phyloP scores from a whole-genome alignment of 805 yeast genomes.

The Cyberlindnera suaveolens region DNA sequence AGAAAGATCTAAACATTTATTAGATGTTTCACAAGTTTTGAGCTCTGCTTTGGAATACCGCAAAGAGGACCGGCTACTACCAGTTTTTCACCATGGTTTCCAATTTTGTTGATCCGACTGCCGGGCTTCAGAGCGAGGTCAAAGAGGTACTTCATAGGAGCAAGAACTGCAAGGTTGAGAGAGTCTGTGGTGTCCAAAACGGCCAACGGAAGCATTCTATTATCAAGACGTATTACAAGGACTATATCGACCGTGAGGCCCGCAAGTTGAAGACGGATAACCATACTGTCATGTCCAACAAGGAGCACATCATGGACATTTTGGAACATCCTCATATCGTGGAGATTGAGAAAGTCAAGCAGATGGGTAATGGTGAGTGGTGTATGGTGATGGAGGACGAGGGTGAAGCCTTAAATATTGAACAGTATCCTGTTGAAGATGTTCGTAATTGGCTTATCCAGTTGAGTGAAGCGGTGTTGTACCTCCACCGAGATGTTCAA shows the following conservation, averaged over 20 bases:
- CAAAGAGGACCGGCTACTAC: too few relatives aligned
- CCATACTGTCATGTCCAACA: not conserved
- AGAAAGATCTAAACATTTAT: too few relatives aligned
- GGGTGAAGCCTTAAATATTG: slow-evolving; percentile 1
- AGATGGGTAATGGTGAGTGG: not conserved
- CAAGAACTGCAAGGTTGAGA: too few relatives aligned
- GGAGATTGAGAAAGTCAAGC: not conserved
- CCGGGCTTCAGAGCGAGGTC: too few relatives aligned
- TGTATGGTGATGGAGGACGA: slow-evolving; percentile 8
- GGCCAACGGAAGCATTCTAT: not conserved
- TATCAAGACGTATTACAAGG: not conserved
- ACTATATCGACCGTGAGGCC: not conserved
- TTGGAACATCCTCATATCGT: not conserved
- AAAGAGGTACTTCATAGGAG: too few relatives aligned
- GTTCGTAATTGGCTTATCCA: slow-evolving; percentile 3
- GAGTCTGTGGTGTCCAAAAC: too few relatives aligned
- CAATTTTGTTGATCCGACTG: too few relatives aligned
- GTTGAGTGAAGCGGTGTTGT: not conserved
- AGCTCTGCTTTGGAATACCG: too few relatives aligned
- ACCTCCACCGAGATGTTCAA: not conserved
- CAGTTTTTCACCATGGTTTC: too few relatives aligned
- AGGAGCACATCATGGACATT: not conserved
- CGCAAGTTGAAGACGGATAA: too few relatives aligned
- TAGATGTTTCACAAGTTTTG: too few relatives aligned
- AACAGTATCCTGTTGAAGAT: slow-evolving; percentile 2